Base-by-base conservation (phyloP, 108 stramenopile species). In the Skeletonema potamos region DNA sequence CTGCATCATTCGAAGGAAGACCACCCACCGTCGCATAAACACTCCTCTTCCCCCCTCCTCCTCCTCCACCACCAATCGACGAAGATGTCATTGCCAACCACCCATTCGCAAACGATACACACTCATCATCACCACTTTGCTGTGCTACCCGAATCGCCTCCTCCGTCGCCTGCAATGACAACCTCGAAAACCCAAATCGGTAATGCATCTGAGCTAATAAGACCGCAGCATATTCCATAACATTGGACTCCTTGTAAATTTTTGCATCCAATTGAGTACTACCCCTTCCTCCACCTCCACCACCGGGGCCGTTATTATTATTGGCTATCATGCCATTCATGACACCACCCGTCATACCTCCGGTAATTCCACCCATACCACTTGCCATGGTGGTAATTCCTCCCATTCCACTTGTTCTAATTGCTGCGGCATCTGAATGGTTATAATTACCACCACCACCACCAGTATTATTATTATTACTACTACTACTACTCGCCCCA, bases 101-200 rank as follows among this genome's bases (percentile, higher is more conserved):
- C 12, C 84, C 88, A 27, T 89, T 72, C 18, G 92, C 91, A 81
- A 87, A 92, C 27, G 87, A 85, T 6, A 96, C 92, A 72, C 91
- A 93, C 26, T 87, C 86, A 6, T 84, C 85, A 81, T 96, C 95
- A 36, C 88, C 86, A 54, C 86, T 83, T 73, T 96, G 94, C 66
- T 98, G 97, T 27, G 95, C 97, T 17, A 98, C 95, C n/a, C 93
- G 72, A 8, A 98, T 87, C 8, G 96, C 93, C 75, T 98, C 97
- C 54, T 95, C 91, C 22, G 93, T 87, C 10, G 97, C 97, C 70
- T 87, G 66, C 36, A 81, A 60, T 8, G 92, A 81, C 69, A 96
- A 54, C n/a, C 69, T 67, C 10, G 65, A 48, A 66, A 94, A 90
- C 5, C 94, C 95, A 72, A 93, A 90, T 57, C 78, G 75, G 62